Percentiles rank a stretch among this genome's conserved stretches.
phyloP scores from a whole-genome alignment of 257 asterid species.

The Scutellaria galericulata region DNA sequence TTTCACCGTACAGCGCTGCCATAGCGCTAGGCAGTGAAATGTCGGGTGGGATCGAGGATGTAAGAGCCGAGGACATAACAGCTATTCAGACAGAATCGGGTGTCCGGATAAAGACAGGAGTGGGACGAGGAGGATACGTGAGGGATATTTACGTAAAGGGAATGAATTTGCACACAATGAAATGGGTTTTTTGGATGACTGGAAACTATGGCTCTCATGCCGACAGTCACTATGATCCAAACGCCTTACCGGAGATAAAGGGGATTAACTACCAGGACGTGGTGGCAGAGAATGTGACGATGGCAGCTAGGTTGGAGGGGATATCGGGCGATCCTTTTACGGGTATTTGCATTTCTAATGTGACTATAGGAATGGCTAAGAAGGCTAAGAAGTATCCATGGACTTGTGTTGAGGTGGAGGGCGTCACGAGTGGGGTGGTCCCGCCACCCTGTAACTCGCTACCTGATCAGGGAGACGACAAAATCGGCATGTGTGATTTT shows the following conservation, averaged over 20 bases:
- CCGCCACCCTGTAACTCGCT: constrained; percentile 68
- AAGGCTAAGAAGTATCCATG: constrained; percentile 76
- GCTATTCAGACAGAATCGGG: constrained; percentile 83
- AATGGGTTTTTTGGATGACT: constrained; percentile 92
- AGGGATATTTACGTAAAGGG: constrained; percentile 72
- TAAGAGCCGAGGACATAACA: constrained; percentile 68
- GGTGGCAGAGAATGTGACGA: constrained; percentile 73
- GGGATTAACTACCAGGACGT: constrained; percentile 79
- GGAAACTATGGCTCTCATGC: constrained; percentile 93
- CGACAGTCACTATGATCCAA: constrained; percentile 67
- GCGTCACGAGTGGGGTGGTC: constrained; percentile 60
- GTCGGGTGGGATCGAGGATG: constrained; percentile 92
- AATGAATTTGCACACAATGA: constrained; percentile 81
- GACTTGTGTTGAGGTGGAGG: constrained; percentile 65
- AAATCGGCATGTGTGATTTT: constrained; percentile 55
- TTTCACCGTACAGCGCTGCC: constrained; percentile 90
- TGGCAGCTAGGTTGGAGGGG: constrained; percentile 83
- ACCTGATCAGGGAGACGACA: constrained; percentile 55
- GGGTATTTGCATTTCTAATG: constrained; percentile 77
- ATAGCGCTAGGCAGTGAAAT: constrained; percentile 89
- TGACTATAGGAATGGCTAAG: constrained; percentile 70
- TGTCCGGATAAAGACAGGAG: constrained; percentile 74
- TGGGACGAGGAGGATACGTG: constrained; percentile 79
- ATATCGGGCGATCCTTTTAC: constrained; percentile 82
- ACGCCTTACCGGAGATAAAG: constrained; percentile 68